Base-by-base conservation (phyloP, 805 yeast species). In the Hanseniaspora osmophila region DNA sequence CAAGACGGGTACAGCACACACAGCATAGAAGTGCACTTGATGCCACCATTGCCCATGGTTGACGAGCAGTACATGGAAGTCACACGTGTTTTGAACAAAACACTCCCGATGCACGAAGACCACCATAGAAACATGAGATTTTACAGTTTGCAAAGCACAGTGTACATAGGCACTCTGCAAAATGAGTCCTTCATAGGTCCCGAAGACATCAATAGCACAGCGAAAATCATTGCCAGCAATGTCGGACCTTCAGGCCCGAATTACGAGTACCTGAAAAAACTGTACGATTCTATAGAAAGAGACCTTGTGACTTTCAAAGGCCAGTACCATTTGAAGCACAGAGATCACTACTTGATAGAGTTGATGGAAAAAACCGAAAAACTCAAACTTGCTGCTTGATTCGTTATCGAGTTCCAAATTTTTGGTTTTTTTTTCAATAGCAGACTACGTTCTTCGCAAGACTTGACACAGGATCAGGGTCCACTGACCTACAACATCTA, bases 171-270 rank as follows among this genome's bases (percentile, higher is more conserved):
- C 0, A 82, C 90, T 0, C 72, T 78, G 1, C 80, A 75, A 12
- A 88, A 87, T 55, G 80, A 69, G 44, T 84, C 95, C 2, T 90
- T 87, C 55, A 69, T 85, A 2, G 96, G 96, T 0, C 94, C 95
- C 0, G 94, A 87, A 57, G 56, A 58, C 2, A 65, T 80, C 0
- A 59, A 60, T 6, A 62, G 59, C 0, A 78, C 95, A 0, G 94
- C 94, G 0, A 52, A 54, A 16, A 68, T 74, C 7, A 85, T 88
- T 12, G 63, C 68, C 10, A 52, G 53, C 0, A 66, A 81, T 15
- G 54, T 52, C 6, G 97, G 97, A 0, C 92, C 92, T 19, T 81
- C 94, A 55, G 96, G 97, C 0, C 68, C 70, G 13, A 88, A 88
- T 57, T 61, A 66, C 43, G 94, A 84, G 54, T 88, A 88, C 57